Percentiles rank a stretch among this genome's conserved stretches.
Conservation (phyloP, 495 filamentous ascomycete species). For the Hypomontagnella submonticulosa region DNA sequence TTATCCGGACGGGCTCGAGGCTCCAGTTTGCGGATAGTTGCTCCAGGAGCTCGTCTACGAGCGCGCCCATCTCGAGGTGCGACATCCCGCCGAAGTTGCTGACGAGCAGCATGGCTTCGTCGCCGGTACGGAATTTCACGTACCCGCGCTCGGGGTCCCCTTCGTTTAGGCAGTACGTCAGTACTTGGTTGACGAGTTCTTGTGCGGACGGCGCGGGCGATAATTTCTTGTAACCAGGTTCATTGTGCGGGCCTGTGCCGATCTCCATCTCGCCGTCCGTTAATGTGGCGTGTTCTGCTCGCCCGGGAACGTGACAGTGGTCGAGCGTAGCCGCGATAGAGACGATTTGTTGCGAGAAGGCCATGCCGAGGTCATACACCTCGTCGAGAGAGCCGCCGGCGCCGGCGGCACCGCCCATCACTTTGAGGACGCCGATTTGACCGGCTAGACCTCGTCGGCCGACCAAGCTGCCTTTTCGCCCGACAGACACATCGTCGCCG, state of each 20-base stretch:
- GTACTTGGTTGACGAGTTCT: slow-evolving; percentile 64
- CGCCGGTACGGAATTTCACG: slow-evolving; percentile 64
- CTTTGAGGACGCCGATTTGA: slow-evolving; percentile 60
- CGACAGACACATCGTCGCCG: slow-evolving; percentile 70
- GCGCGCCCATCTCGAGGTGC: slow-evolving; percentile 67
- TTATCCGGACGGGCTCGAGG: slow-evolving; percentile 62
- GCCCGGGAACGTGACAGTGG: slow-evolving; percentile 71
- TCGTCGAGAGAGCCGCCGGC: slow-evolving; percentile 64
- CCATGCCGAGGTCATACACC: slow-evolving; percentile 65
- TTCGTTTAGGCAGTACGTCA: slow-evolving; percentile 65
- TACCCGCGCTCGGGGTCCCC: slow-evolving; percentile 67
- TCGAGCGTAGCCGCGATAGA: slow-evolving; percentile 70
- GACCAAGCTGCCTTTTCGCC: slow-evolving; percentile 65
- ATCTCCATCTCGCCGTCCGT: slow-evolving; percentile 62
- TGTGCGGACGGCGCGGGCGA: slow-evolving; percentile 64
- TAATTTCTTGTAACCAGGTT: slow-evolving; percentile 67
- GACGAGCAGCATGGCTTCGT: slow-evolving; percentile 66
- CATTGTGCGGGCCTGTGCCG: slow-evolving; percentile 72
- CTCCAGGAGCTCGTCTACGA: slow-evolving; percentile 63
- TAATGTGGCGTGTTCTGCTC: slow-evolving; percentile 64
- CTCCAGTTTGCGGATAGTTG: slow-evolving; percentile 57
- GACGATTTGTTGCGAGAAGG: slow-evolving; percentile 64
- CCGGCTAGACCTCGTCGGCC: slow-evolving; percentile 69
- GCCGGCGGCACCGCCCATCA: slow-evolving; percentile 59
- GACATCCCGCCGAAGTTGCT: slow-evolving; percentile 74